phyloP scores from a whole-genome alignment of 2,329 filamentous ascomycete species.

The Xylariaceae sp. region DNA sequence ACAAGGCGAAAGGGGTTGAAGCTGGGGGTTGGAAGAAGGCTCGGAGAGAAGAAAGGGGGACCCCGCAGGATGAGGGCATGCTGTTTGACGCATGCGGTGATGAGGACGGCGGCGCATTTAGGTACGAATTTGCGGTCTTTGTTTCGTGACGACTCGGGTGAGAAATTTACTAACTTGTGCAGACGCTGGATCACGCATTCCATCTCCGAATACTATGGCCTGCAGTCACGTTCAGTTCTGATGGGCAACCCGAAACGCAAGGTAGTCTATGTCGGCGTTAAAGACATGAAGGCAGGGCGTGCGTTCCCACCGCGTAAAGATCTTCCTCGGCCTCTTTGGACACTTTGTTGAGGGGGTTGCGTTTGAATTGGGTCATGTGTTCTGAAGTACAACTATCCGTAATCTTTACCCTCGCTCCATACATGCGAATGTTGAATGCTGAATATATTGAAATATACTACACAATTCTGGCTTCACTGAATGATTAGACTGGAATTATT shows the following conservation, averaged over 20 bases:
- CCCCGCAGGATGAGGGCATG: conserved; percentile 55
- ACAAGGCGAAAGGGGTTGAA: conserved; percentile 32
- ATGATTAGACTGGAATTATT: too few species aligned
- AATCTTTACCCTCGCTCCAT: too few species aligned
- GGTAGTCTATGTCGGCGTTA: conserved; percentile 79
- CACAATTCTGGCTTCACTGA: too few species aligned
- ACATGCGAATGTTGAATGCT: too few species aligned
- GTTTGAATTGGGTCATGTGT: too few species aligned
- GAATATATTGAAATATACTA: too few species aligned
- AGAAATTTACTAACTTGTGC: conserved; percentile 11
- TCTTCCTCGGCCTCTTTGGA: conserved; percentile 61
- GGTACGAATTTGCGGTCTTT: conserved; percentile 49
- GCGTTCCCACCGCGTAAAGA: conserved; percentile 29
- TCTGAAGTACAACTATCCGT: too few species aligned
- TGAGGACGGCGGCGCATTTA: conserved; percentile 72
- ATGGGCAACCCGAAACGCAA: conserved; percentile 66
- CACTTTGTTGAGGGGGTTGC: conserved; percentile 53
- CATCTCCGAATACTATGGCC: conserved; percentile 87
- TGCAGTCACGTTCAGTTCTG: conserved; percentile 77
- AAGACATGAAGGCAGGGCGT: conserved; percentile 38
- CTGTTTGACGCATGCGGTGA: conserved; percentile 77
- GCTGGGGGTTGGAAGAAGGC: conserved; percentile 43
- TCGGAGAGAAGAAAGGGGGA: conserved; percentile 47
- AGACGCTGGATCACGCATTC: conserved; percentile 92
- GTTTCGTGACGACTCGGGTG: conserved; percentile 13